phyloP scores from a whole-genome alignment of 768 basidiomycete species.

The Tephrocybe sp. region DNA sequence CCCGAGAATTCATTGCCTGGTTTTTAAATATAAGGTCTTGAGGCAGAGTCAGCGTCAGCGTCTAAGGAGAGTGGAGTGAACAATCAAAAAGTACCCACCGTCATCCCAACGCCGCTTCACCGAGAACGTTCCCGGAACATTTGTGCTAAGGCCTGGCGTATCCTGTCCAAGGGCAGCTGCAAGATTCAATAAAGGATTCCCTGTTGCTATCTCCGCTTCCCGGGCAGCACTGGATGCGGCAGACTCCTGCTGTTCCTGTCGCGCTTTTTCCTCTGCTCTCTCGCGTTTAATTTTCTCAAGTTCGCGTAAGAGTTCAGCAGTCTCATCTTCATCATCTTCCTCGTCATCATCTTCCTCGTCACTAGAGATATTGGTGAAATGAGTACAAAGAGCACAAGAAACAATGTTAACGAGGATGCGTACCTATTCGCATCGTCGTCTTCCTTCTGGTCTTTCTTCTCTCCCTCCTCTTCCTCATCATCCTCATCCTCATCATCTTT shows the following conservation, averaged over 20 bases:
- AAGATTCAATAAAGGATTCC: conserved; percentile 87
- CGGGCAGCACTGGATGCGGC: conserved; percentile 56
- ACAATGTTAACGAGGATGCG: conserved; percentile 2
- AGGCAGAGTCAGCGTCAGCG: conserved; percentile 13
- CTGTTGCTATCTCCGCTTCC: conserved; percentile 81
- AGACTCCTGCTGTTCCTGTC: conserved; percentile 74
- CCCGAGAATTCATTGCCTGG: conserved; percentile 73
- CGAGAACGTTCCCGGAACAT: conserved; percentile 78
- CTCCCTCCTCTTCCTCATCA: conserved; percentile 35
- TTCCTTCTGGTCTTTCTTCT: conserved; percentile 34
- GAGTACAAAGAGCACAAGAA: not conserved
- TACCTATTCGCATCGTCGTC: conserved; percentile 42
- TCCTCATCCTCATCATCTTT: conserved; percentile 86
- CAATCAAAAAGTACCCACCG: conserved; percentile 44
- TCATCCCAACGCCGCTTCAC: conserved; percentile 97
- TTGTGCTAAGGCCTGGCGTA: conserved; percentile 68
- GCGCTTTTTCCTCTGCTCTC: conserved; percentile 87
- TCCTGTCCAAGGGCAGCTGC: conserved; percentile 85
- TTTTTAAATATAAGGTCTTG: conserved; percentile 98
- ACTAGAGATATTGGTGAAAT: conserved; percentile 20
- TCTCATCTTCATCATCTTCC: conserved; percentile 82
- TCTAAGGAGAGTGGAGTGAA: not conserved
- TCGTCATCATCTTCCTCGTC: conserved; percentile 51
- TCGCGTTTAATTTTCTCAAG: conserved; percentile 99
- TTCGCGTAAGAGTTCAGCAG: conserved; percentile 90